A percentile compares a stretch with the other conserved stretches of the same genome.
Conservation (phyloP, 2,329 filamentous ascomycete species). For the Venturiaceae sp. region DNA sequence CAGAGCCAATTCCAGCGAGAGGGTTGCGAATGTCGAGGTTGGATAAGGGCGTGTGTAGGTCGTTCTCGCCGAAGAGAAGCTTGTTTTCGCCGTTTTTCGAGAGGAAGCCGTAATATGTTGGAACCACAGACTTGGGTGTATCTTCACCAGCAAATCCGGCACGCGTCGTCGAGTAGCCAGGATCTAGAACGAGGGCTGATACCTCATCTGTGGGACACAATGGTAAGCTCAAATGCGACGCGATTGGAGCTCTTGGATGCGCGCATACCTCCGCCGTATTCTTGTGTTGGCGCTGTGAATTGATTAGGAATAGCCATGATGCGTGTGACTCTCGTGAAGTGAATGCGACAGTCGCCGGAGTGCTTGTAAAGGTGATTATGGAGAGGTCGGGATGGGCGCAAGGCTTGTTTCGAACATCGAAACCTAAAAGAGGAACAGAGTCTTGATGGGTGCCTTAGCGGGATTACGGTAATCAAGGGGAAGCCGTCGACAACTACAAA, state of each 20-base stretch:
- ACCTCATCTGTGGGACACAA: conserved; percentile 67
- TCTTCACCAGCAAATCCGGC: conserved; percentile 98
- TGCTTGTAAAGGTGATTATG: not conserved
- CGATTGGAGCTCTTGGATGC: not conserved
- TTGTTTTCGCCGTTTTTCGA: conserved; percentile 43
- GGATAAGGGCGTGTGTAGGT: conserved; percentile 65
- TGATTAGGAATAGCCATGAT: conserved; percentile 8
- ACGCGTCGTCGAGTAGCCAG: conserved; percentile 82
- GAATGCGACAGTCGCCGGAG: not conserved
- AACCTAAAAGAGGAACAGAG: no score
- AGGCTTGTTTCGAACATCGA: not conserved
- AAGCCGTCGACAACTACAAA: not conserved
- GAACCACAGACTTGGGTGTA: conserved; percentile 85
- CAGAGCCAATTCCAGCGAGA: conserved; percentile 68
- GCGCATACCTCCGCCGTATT: conserved; percentile 9
- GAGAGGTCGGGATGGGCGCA: not conserved
- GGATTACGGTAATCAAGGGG: conserved; percentile 1
- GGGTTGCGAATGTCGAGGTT: conserved; percentile 84
- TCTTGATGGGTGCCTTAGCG: no score
- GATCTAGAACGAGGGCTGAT: conserved; percentile 90
- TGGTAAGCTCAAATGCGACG: not conserved
- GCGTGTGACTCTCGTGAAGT: not conserved
- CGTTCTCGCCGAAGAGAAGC: conserved; percentile 79
- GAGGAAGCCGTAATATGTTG: conserved; percentile 69
- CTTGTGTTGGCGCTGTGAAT: conserved; percentile 5